Percentiles rank a stretch among this genome's conserved stretches.
These are phyloP conservation scores for Camelina neglecta DNA, from an alignment of 345 rosid genomes.

Conservation along the genomic window DNA sequence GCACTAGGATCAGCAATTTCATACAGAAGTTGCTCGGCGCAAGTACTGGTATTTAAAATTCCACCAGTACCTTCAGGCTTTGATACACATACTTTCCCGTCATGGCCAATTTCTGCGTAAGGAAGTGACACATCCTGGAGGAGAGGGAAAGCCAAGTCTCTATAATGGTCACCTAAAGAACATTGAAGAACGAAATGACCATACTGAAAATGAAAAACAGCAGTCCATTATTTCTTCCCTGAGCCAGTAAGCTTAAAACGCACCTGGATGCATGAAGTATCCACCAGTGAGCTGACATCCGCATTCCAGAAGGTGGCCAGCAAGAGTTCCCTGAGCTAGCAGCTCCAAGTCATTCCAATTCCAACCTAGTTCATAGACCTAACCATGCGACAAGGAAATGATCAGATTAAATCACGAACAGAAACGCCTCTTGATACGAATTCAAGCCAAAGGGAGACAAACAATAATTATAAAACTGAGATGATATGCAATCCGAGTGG, in stretches of 20 bases:
- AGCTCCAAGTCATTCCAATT: slow-evolving; percentile 79
- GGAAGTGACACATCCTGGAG: slow-evolving; percentile 89
- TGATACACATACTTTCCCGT: slow-evolving; percentile 63
- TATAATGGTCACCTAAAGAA: slow-evolving; percentile 68
- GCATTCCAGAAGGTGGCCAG: slow-evolving; percentile 93
- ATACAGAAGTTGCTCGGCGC: slow-evolving; percentile 90
- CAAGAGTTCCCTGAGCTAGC: slow-evolving; percentile 89
- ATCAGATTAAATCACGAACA: background rate
- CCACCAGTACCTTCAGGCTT: slow-evolving; percentile 87
- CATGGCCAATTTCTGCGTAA: slow-evolving; percentile 70
- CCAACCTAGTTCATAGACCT: slow-evolving; percentile 97
- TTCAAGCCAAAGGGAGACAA: slow-evolving; percentile 12
- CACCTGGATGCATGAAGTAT: slow-evolving; percentile 98
- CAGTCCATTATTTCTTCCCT: background rate
- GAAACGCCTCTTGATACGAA: background rate
- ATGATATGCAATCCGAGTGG: background rate
- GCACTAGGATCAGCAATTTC: slow-evolving; percentile 89
- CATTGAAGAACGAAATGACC: slow-evolving; percentile 22
- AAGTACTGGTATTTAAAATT: slow-evolving; percentile 67
- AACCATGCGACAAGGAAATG: slow-evolving; percentile 26
- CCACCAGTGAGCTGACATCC: slow-evolving; percentile 99
- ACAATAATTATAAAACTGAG: background rate
- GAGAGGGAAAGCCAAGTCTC: slow-evolving; percentile 58
- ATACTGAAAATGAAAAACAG: slow-evolving; percentile 7
- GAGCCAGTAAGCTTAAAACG: slow-evolving; percentile 27